Base-by-base conservation (phyloP, 164 flowering plant genomes). In the Vitis amurensis region DNA sequence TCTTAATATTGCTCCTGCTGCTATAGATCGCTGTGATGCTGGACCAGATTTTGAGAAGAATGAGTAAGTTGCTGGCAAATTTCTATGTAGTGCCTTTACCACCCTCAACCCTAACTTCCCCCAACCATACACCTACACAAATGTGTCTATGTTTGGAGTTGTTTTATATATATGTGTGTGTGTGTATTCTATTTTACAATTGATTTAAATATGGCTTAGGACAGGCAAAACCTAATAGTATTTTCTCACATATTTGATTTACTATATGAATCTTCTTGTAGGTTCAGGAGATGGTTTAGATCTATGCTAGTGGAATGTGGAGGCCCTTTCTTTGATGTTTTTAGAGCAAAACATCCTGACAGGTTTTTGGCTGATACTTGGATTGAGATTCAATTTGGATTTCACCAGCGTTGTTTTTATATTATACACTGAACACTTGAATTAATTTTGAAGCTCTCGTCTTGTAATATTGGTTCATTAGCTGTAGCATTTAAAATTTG, bases 251-350 rank as follows among this genome's bases (percentile, higher is more conserved):
- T 57, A 30, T 47, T 12, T 66, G 10, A 50, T 30, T 11, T 30
- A 19, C 65, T 61, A 48, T 47, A 53, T 74, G 59, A 73, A 67
- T 14, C 64, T 19, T 50, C 8, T 73, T 86, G 61, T 79, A 96
- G 99, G 85, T 93, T 94, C 72, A 85, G 97, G 77, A 87, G 71
- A 78, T 96, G 98, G 99, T 80, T 96, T 65, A 89, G 97, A 82
- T 91, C 98, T 53, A 68, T 92, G 71, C 78, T 93, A 14, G 83
- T 77, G 78, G 82, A 85, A 73, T 48, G 60, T 74, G 95, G 97
- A 69, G 99, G 99, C 52, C 77, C 78, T 13, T 90, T 96, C 71
- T 68, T 70, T 74, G 99, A 96, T 82, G 89, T 86, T 59, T 96
- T 96, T 72, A 82, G 98, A 74, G 76, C 82, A 78, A 96, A 82